phyloP scores from a whole-genome alignment of 768 basidiomycete species.

The Chalciporus sphaerocephalus region DNA sequence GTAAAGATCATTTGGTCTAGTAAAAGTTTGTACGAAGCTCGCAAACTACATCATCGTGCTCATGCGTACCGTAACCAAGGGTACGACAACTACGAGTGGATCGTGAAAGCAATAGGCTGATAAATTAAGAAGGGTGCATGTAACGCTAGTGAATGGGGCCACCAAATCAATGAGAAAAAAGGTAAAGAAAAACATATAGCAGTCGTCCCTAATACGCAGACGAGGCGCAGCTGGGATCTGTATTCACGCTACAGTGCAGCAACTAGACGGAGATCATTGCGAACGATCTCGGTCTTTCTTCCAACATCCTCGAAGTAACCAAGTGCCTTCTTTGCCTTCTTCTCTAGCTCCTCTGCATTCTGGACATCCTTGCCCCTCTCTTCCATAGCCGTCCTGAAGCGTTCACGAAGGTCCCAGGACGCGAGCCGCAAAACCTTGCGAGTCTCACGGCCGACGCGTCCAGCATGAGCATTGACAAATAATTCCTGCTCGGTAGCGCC shows the following conservation, averaged over 20 bases:
- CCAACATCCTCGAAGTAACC: conserved; percentile 60
- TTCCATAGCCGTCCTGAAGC: conserved; percentile 78
- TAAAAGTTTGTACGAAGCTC: neutral
- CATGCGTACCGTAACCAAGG: neutral
- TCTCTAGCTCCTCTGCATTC: conserved; percentile 71
- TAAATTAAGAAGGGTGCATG: conserved; percentile 10
- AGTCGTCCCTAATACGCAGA: neutral
- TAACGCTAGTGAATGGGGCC: neutral
- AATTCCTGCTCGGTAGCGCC: conserved; percentile 47
- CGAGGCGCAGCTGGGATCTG: neutral
- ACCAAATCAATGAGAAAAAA: conserved; percentile 5
- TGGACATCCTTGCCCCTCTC: conserved; percentile 72
- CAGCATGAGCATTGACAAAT: conserved; percentile 65
- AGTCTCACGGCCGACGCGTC: conserved; percentile 76
- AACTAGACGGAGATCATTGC: conserved; percentile 25
- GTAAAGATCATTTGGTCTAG: neutral
- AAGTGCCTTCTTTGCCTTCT: conserved; percentile 62
- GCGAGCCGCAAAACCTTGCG: conserved; percentile 90
- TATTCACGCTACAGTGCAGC: conserved; percentile 5
- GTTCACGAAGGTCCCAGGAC: conserved; percentile 83
- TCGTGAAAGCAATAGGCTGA: conserved; percentile 9
- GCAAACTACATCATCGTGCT: conserved; percentile 7
- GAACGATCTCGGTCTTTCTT: conserved; percentile 41
- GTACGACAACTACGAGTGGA: conserved; percentile 3
- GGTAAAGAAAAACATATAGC: neutral